A percentile compares a stretch with the other conserved stretches of the same genome.
These are phyloP conservation scores for Mycena rosella DNA, from an alignment of 768 basidiomycete genomes.

Conservation along the genomic window DNA sequence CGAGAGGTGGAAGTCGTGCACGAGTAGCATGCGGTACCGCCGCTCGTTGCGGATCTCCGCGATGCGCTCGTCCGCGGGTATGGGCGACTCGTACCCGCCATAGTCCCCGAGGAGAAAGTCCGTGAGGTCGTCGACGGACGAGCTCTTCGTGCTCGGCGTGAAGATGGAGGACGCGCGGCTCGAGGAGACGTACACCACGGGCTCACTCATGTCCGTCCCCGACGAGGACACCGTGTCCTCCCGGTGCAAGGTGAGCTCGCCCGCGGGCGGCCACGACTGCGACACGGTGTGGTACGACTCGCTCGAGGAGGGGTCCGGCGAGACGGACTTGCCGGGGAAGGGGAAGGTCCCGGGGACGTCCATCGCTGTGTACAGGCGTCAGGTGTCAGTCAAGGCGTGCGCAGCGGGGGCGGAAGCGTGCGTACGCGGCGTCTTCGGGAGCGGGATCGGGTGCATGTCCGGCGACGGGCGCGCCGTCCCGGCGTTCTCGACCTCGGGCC, in stretches of 20 bases:
- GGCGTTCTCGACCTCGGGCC: conserved; percentile 29
- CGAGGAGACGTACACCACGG: conserved; percentile 54
- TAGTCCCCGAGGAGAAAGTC: conserved; percentile 33
- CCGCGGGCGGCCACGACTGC: conserved; percentile 27
- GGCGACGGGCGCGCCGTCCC: conserved; percentile 47
- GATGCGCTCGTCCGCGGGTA: conserved; percentile 51
- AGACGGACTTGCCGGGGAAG: conserved; percentile 4
- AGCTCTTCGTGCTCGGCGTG: conserved; percentile 40
- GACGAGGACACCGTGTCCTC: conserved; percentile 52
- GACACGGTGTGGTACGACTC: conserved; percentile 44
- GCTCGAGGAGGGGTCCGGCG: conserved; percentile 29
- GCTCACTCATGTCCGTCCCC: conserved; percentile 51
- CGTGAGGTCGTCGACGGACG: conserved; percentile 38
- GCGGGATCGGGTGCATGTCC: conserved; percentile 52
- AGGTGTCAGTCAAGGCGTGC: background rate
- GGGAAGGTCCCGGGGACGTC: conserved; percentile 30
- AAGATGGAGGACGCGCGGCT: conserved; percentile 52
- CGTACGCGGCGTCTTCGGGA: conserved; percentile 45
- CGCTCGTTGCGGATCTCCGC: conserved; percentile 69
- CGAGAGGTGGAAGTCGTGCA: conserved; percentile 79
- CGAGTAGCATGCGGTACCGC: conserved; percentile 74
- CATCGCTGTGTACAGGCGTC: conserved; percentile 17
- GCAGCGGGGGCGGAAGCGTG: background rate
- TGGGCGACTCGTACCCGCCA: conserved; percentile 55
- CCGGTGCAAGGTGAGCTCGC: conserved; percentile 36